These are phyloP conservation scores for Alternaria viburni DNA, from an alignment of 2,329 filamentous ascomycete species.

Conservation along the genomic window DNA sequence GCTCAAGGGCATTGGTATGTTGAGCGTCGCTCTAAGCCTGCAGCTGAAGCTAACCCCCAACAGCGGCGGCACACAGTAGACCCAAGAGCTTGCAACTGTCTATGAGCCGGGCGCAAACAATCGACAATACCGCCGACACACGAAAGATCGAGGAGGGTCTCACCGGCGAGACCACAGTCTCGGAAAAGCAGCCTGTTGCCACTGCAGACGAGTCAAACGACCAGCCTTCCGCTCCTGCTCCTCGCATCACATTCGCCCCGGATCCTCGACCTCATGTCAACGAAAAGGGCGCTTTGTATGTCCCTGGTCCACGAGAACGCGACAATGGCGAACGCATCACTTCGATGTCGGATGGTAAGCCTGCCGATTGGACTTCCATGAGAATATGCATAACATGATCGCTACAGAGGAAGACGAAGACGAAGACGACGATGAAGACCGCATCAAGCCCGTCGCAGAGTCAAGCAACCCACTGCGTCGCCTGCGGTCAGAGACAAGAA, in stretches of 20 bases:
- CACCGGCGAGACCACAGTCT: constrained; percentile 4
- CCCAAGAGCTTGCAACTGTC: neutral
- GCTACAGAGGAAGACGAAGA: constrained; percentile 6
- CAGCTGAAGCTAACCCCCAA: neutral
- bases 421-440: constrained; percentile 10
- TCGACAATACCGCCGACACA: neutral
- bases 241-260: constrained; percentile 12
- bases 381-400: neutral
- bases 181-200: neutral
- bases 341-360: constrained; percentile 2
- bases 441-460: constrained; percentile 9
- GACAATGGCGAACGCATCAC: constrained; percentile 2
- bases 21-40: neutral
- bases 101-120: neutral
- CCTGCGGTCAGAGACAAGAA: constrained; percentile 11
- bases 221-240: neutral
- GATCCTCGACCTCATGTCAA: neutral
- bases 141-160: constrained; percentile 9
- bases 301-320: constrained; percentile 9
- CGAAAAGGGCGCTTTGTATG: constrained; percentile 2
- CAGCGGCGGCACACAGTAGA: constrained; percentile 64
- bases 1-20: constrained; percentile 78
- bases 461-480: constrained; percentile 7
- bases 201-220: neutral
- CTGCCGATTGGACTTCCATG: neutral